These are phyloP conservation scores for Podaxis sp. DNA, from an alignment of 768 basidiomycete genomes.

Conservation along the genomic window DNA sequence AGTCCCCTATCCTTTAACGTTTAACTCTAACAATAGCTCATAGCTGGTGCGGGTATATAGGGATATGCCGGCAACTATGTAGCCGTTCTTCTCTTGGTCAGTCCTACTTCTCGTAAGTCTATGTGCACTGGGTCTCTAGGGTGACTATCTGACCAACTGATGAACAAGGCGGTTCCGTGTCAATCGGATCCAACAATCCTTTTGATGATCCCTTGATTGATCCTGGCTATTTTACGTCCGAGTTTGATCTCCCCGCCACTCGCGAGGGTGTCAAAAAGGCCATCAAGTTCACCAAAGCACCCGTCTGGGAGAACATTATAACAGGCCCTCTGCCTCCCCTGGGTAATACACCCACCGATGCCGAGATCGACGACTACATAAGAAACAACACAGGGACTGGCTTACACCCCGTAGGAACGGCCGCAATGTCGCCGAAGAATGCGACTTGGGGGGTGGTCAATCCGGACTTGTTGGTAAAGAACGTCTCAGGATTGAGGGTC, in stretches of 20 bases:
- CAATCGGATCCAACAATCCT: constrained; percentile 18
- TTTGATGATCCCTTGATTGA: constrained; percentile 21
- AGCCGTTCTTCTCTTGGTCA: constrained; percentile 17
- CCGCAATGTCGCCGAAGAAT: constrained; percentile 24
- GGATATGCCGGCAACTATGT: constrained; percentile 18
- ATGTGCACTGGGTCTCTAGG: neutral
- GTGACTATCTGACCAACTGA: neutral
- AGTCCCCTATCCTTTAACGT: neutral
- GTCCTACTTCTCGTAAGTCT: constrained; percentile 23
- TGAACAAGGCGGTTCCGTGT: constrained; percentile 17
- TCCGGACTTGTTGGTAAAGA: constrained; percentile 33
- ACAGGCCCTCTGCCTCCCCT: constrained; percentile 5
- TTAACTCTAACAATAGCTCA: neutral
- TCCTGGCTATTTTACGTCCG: constrained; percentile 6
- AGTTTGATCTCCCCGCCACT: constrained; percentile 13
- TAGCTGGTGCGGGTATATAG: neutral
- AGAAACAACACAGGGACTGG: constrained; percentile 17
- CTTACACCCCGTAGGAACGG: constrained; percentile 29
- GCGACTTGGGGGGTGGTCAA: constrained; percentile 30
- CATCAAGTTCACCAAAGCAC: constrained; percentile 16
- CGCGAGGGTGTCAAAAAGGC: constrained; percentile 17
- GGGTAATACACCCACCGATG: constrained; percentile 7
- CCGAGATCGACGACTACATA: constrained; percentile 15
- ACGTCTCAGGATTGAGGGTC: constrained; percentile 27
- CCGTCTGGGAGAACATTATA: constrained; percentile 16